Base-by-base conservation (phyloP, 257 asterid species). In the Penstemon eatonii region DNA sequence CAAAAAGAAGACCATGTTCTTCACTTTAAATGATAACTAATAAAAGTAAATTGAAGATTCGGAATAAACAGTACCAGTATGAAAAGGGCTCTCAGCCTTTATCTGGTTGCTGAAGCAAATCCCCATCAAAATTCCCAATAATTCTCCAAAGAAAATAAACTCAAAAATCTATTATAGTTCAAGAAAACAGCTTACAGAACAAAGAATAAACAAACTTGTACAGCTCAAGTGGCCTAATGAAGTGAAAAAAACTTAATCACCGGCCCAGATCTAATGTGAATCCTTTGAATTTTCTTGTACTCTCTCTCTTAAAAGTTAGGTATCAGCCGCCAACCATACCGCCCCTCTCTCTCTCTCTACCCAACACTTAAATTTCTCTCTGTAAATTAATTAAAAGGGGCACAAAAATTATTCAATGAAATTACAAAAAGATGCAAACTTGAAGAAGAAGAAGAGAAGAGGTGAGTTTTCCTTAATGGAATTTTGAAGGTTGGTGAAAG, bases 31-130 rank as follows among this genome's bases (percentile, higher is more conserved):
- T 42, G 19, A 67, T 15, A 13, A 12, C 39, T 15, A 0, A 1
- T 18, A 59, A 40, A 52, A 5, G 15, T 47, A n/a, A 40, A 73
- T 33, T 36, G 8, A 60, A 6, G 74, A 12, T 37, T 13, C 11
- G n/a, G 69, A 63, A 68, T 38, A 66, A 60, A 82, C 76, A 63
- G 75, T 70, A 18, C 80, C 81, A 60, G 75, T 72, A 69, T 78
- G 80, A 64, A 60, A 75, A 71, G 78, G 73, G 67, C 77, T 80
- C 75, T 73, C 86, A 37, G 82, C 84, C 73, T 83, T 83, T 51
- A 83, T 76, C 84, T 78, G 80, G 70, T 78, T 83, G 75, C 88
- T 83, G 77, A 70, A 66, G 77, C 86, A 83, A 76, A 76, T 78
- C 83, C 88, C 88, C 98, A 92, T 92, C 67, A 63, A 51, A 76